Conservation (phyloP, 805 yeast species). For the Candida sithepensis region DNA sequence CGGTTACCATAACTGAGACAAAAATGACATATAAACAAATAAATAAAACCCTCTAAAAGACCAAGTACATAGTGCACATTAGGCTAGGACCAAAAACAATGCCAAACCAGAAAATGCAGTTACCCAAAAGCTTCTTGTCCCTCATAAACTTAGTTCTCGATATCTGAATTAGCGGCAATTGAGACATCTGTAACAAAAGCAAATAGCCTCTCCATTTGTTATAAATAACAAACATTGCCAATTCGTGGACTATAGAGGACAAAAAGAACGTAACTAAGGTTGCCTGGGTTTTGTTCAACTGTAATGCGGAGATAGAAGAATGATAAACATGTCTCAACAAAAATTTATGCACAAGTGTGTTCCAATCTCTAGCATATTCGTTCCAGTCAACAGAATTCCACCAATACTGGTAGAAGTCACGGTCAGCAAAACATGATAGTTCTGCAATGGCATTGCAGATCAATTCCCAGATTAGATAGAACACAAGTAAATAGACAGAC, state of each 20-base stretch:
- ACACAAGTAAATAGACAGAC: slow-evolving; percentile 68
- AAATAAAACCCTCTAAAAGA: slow-evolving; percentile 43
- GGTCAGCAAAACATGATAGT: slow-evolving; percentile 78
- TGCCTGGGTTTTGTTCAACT: slow-evolving; percentile 63
- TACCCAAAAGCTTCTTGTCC: slow-evolving; percentile 61
- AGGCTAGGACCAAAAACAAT: slow-evolving; percentile 86
- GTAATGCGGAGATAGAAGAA: slow-evolving; percentile 74
- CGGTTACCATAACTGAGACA: too few species aligned
- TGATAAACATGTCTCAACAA: slow-evolving; percentile 92
- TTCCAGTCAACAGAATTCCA: slow-evolving; percentile 96
- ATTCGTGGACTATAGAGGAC: slow-evolving; percentile 82
- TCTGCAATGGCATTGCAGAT: slow-evolving; percentile 90
- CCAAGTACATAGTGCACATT: slow-evolving; percentile 77
- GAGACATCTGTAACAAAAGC: slow-evolving; percentile 78
- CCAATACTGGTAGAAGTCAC: slow-evolving; percentile 95
- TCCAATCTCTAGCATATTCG: slow-evolving; percentile 92
- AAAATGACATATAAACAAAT: too few species aligned
- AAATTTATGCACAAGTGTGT: slow-evolving; percentile 87
- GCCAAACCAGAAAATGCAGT: slow-evolving; percentile 87
- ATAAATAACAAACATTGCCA: slow-evolving; percentile 88
- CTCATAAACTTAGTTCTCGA: slow-evolving; percentile 57
- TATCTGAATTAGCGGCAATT: slow-evolving; percentile 71
- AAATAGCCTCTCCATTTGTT: slow-evolving; percentile 77
- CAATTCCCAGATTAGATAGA: slow-evolving; percentile 94
- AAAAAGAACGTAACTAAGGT: slow-evolving; percentile 74